A percentile compares a stretch with the other conserved stretches of the same genome.
Evolutionary conservation across 345 rosid genomes (phyloP).

Genomic region (Gossypium thurberi): DNA sequence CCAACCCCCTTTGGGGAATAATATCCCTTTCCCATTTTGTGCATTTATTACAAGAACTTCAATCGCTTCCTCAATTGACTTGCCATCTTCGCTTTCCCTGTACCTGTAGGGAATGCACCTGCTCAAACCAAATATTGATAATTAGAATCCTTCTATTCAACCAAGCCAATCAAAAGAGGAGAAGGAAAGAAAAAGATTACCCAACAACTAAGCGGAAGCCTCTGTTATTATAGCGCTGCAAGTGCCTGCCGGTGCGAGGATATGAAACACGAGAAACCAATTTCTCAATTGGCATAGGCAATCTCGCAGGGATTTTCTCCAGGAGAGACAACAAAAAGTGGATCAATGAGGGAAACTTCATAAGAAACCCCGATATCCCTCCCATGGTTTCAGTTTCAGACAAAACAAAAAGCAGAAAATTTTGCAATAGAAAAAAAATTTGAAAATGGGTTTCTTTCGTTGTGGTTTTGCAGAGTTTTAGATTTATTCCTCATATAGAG

Average conservation of each 20-base stretch:
- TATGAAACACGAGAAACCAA: slow-evolving; percentile 28
- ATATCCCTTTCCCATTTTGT: slow-evolving; percentile 49
- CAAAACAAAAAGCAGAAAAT: background rate
- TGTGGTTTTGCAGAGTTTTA: background rate
- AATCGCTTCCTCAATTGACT: slow-evolving; percentile 29
- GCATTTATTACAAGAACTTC: slow-evolving; percentile 54
- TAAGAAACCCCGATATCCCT: slow-evolving; percentile 26
- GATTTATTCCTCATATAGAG: background rate
- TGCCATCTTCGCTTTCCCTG: slow-evolving; percentile 16
- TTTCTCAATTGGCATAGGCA: slow-evolving; percentile 36
- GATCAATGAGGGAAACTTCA: slow-evolving; percentile 26
- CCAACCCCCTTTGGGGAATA: slow-evolving; percentile 74
- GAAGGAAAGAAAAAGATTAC: slow-evolving; percentile 24
- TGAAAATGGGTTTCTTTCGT: no score
- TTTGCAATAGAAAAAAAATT: background rate
- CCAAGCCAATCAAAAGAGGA: background rate
- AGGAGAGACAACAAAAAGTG: slow-evolving; percentile 31
- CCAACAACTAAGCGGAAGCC: slow-evolving; percentile 73
- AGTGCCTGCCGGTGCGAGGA: slow-evolving; percentile 63
- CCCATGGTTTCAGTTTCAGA: slow-evolving; percentile 17
- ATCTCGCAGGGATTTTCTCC: slow-evolving; percentile 27
- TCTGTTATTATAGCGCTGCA: slow-evolving; percentile 47
- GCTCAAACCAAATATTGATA: background rate
- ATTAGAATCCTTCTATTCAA: background rate
- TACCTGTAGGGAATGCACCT: slow-evolving; percentile 61